phyloP scores from a whole-genome alignment of 176 grass and related monocot genomes.

The Tuctoria greenei region DNA sequence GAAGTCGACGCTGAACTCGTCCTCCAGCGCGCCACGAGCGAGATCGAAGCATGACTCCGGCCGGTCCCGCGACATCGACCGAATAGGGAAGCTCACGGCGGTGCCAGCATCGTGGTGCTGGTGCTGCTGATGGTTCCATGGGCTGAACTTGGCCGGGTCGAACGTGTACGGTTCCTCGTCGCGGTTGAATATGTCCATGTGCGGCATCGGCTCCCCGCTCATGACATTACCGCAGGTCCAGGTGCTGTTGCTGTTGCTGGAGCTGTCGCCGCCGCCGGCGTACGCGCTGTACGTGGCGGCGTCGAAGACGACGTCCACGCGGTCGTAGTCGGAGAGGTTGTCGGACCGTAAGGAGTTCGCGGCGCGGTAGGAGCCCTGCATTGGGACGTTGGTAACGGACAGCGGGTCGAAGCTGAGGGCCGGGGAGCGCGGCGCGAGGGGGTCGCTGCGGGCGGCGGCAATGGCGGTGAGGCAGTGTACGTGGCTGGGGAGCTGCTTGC shows the following conservation, averaged over 20 bases:
- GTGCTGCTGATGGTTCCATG: slow-evolving; percentile 38
- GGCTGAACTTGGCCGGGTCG: slow-evolving; percentile 52
- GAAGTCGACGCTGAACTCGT: slow-evolving; percentile 69
- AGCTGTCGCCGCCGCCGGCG: slow-evolving; percentile 53
- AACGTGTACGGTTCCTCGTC: slow-evolving; percentile 48
- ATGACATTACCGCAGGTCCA: slow-evolving; percentile 60
- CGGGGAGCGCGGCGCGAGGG: slow-evolving; percentile 33
- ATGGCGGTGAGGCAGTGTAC: slow-evolving; percentile 20
- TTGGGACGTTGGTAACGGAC: slow-evolving; percentile 42
- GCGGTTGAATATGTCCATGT: slow-evolving; percentile 48
- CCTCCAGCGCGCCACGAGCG: slow-evolving; percentile 47
- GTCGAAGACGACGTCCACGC: slow-evolving; percentile 44
- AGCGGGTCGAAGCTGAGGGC: slow-evolving; percentile 50
- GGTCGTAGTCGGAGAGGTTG: slow-evolving; percentile 41
- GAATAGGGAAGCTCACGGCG: slow-evolving; percentile 27
- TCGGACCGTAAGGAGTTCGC: slow-evolving; percentile 22
- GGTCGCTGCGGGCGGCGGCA: not conserved
- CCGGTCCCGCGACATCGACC: slow-evolving; percentile 47
- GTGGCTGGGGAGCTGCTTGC: not conserved
- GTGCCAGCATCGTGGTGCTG: not conserved
- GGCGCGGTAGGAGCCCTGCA: slow-evolving; percentile 32
- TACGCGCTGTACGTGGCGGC: slow-evolving; percentile 42
- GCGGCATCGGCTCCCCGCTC: slow-evolving; percentile 47
- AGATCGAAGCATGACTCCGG: slow-evolving; percentile 56
- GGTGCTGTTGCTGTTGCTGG: slow-evolving; percentile 64